These are phyloP conservation scores for Aquanectria penicillioides DNA, from an alignment of 2,329 filamentous ascomycete species.

Conservation along the genomic window DNA sequence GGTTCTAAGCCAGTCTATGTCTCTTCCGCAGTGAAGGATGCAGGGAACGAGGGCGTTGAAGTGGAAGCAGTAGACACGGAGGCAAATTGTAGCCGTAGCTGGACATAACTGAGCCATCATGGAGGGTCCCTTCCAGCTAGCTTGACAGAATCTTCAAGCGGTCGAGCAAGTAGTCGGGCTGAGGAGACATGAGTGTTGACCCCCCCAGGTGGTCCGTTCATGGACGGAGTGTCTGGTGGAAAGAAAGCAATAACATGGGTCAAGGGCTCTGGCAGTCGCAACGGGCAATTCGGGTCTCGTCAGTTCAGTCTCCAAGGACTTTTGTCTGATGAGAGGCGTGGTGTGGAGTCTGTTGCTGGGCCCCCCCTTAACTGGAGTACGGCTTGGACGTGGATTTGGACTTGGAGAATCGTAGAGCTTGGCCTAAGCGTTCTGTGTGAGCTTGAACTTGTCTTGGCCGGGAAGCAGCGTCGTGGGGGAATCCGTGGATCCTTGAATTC, in stretches of 20 bases:
- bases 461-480: slow-evolving; percentile 4
- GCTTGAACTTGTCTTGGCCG: slow-evolving; percentile 4
- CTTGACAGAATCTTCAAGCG: too few species aligned
- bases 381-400: too few species aligned
- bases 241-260: slow-evolving; percentile 1
- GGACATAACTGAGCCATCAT: too few species aligned
- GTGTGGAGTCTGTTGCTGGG: slow-evolving; percentile 11
- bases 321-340: slow-evolving; percentile 25
- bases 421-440: slow-evolving; percentile 2
- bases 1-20: background rate
- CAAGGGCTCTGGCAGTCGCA: slow-evolving; percentile 12
- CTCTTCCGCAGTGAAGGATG: too few species aligned
- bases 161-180: too few species aligned
- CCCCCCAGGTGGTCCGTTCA: slow-evolving; percentile 3
- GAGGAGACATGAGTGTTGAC: slow-evolving; percentile 4
- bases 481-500: slow-evolving; percentile 3
- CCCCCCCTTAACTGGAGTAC: too few species aligned
- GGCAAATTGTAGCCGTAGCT: too few species aligned
- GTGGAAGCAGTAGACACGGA: too few species aligned
- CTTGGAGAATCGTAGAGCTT: too few species aligned
- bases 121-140: too few species aligned
- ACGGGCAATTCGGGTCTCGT: slow-evolving; percentile 16
- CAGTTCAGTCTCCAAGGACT: slow-evolving; percentile 17
- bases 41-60: too few species aligned
- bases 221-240: slow-evolving; percentile 1